Evolutionary conservation across 306 rosid genomes (phyloP), one percentile per base, ranked within the genome.

Genomic region (Prunus fruticosa): DNA sequence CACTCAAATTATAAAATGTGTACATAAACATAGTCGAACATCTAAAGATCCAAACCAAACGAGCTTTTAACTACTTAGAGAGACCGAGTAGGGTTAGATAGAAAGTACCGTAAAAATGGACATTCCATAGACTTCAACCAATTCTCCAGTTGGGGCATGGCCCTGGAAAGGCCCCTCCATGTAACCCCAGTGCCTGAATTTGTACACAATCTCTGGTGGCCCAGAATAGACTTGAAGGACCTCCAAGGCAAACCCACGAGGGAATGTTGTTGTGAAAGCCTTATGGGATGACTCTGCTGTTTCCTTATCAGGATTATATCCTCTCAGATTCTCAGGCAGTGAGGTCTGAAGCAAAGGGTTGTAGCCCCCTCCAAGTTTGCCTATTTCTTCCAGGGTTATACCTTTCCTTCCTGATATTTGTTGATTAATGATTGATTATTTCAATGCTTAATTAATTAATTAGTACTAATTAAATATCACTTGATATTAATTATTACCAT

Each of bases 151-250:
- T 11, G 93, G 91, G 52, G 86, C 80, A 54, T 83, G 92, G 67
- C 79, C 81, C 53, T 83, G 82, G 86, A 86, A 90, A 78, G 96
- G 88, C 53, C 96, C 93, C 76, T 91, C 96, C 96, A 91, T 89
- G 82, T 68, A 89, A 23, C 96, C 93, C 96, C 93, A 91, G 27
- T 91, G 96, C 78, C 96, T 82, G 65, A 91, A 91, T 72, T 91
- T 89, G 89, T 77, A 91, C 13, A 89, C 88, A 51, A 89, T 81
- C 23, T 80, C 63, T 0, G 96, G 93, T 0, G 91, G 89, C 4
- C 93, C 93, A 3, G 83, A 65, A 61, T 84, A 89, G 2, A 86
- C 90, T 13, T 81, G 86, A 1, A 89, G 63, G 67, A 89, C 52
- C 78, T 91, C 96, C 68, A 89, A 64, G 15, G 91, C 93, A 76